Conservation (phyloP, 1,284 basidiomycete genomes). For the Malassezia sp. region DNA sequence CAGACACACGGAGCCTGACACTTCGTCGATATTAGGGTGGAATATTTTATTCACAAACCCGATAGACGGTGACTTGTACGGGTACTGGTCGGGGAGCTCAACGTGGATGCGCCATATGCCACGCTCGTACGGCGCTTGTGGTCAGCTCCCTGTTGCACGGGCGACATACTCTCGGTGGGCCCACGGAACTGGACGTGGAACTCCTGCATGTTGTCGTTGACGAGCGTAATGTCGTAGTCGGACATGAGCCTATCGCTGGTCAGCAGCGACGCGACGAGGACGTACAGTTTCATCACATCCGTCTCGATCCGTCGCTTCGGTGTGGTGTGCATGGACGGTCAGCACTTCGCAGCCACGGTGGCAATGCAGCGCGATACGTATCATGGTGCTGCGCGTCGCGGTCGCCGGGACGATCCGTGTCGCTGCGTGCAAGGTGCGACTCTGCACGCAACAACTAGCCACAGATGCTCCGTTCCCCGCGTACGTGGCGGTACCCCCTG, state of each 20-base stretch:
- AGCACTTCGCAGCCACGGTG: neutral
- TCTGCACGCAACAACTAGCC: no score
- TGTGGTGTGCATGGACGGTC: slow-evolving; percentile 51
- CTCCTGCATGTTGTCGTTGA: slow-evolving; percentile 98
- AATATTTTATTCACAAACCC: slow-evolving; percentile 99
- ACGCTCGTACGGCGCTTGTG: slow-evolving; percentile 77
- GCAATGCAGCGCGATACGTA: neutral
- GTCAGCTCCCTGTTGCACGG: neutral
- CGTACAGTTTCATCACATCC: slow-evolving; percentile 97
- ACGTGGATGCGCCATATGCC: slow-evolving; percentile 99
- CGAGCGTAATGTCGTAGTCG: slow-evolving; percentile 68
- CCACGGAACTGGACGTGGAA: slow-evolving; percentile 94
- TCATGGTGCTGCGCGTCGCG: no score
- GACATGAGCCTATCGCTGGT: slow-evolving; percentile 37
- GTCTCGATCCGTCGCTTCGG: slow-evolving; percentile 92
- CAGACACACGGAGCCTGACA: slow-evolving; percentile 50
- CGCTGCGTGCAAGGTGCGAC: no score
- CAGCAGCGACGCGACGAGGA: slow-evolving; percentile 21
- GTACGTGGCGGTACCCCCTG: no score
- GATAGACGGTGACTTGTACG: slow-evolving; percentile 96
- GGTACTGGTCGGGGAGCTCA: slow-evolving; percentile 96
- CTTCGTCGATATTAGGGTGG: slow-evolving; percentile 93
- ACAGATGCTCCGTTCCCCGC: no score
- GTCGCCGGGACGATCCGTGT: no score
- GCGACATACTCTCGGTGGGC: slow-evolving; percentile 73